Evolutionary conservation across 352 stramenopile species (phyloP).

Genomic region (Aphanomyces cochlioides): DNA sequence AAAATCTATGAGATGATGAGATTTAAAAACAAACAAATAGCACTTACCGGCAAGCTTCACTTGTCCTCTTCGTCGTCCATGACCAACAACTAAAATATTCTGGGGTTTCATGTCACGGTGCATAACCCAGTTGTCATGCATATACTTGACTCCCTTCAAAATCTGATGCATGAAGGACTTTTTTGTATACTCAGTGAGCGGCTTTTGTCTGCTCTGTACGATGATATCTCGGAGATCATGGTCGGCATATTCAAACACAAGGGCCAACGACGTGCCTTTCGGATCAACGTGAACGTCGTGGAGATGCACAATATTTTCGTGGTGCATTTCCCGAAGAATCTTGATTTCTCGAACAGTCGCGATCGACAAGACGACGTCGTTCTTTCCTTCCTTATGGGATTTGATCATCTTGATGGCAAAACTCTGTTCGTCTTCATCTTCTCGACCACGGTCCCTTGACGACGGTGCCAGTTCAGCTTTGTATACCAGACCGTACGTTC

Average conservation of each 20-base stretch:
- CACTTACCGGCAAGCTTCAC: slow-evolving; percentile 66
- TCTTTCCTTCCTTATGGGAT: slow-evolving; percentile 86
- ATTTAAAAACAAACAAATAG: slow-evolving; percentile 5
- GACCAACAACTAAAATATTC: slow-evolving; percentile 90
- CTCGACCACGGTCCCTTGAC: slow-evolving; percentile 2
- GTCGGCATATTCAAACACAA: slow-evolving; percentile 88
- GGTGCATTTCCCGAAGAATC: slow-evolving; percentile 78
- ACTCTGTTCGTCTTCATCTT: slow-evolving; percentile 70
- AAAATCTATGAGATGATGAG: slow-evolving; percentile 52
- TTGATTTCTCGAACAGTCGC: slow-evolving; percentile 89
- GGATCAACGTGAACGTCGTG: slow-evolving; percentile 85
- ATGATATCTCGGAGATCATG: slow-evolving; percentile 89
- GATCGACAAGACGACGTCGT: slow-evolving; percentile 85
- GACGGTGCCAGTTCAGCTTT: slow-evolving; percentile 67
- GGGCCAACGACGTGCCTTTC: slow-evolving; percentile 70
- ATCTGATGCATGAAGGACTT: slow-evolving; percentile 92
- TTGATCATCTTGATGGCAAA: slow-evolving; percentile 89
- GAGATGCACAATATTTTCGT: slow-evolving; percentile 84
- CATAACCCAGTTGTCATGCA: slow-evolving; percentile 92
- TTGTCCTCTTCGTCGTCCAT: slow-evolving; percentile 74
- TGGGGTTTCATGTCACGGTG: slow-evolving; percentile 92
- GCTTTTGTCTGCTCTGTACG: slow-evolving; percentile 82
- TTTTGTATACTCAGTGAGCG: slow-evolving; percentile 87
- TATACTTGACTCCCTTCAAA: slow-evolving; percentile 89
- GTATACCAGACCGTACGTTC: slow-evolving; percentile 88